Conservation (phyloP, 208 protist genomes). For the Trichomonas gallinae region DNA sequence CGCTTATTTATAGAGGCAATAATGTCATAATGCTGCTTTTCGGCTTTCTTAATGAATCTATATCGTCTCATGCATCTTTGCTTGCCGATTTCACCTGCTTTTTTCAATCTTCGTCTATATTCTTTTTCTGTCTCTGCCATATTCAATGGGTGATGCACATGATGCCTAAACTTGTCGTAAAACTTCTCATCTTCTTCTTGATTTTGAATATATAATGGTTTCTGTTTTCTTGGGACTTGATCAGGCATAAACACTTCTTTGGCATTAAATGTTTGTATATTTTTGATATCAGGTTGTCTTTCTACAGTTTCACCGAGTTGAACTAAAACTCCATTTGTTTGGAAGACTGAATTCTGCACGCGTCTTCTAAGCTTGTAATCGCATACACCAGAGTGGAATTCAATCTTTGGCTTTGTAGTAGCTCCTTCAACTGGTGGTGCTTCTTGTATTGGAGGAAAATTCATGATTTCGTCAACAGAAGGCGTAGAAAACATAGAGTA, state of each 20-base stretch:
- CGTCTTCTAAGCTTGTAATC: not conserved
- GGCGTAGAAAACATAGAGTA: not conserved
- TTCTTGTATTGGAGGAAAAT: not conserved
- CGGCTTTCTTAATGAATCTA: not conserved
- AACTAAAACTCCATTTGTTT: not conserved
- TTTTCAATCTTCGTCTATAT: not conserved
- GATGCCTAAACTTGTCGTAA: not conserved
- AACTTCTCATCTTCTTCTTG: not conserved
- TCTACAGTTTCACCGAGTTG: not conserved
- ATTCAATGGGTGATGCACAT: not conserved
- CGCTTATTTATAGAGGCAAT: not conserved
- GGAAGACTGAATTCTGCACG: not conserved
- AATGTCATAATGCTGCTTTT: not conserved
- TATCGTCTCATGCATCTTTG: not conserved
- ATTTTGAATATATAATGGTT: not conserved
- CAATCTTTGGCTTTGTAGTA: not conserved
- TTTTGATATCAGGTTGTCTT: not conserved
- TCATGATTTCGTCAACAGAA: not conserved
- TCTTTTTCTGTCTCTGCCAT: not conserved
- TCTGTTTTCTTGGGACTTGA: not conserved
- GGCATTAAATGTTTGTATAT: not conserved
- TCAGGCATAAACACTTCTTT: not conserved
- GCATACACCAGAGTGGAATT: not conserved
- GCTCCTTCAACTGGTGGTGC: not conserved
- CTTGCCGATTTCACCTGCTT: not conserved